Evolutionary conservation across 139 green algal species (phyloP), one percentile per base, ranked within the genome.

Genomic region (Chlorella sp.): DNA sequence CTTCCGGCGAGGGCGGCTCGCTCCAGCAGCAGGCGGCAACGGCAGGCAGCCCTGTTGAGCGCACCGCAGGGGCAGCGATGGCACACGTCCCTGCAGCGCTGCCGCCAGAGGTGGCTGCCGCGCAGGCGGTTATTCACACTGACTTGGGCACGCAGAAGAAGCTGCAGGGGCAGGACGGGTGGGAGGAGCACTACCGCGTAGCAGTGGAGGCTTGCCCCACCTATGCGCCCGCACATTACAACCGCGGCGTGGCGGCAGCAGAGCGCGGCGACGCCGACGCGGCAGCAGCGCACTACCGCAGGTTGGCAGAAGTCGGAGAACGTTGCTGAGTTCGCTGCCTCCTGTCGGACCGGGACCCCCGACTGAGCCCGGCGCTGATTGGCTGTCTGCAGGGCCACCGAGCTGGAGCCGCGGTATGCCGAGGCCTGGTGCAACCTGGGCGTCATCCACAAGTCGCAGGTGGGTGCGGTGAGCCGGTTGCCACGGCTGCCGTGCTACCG

Each of bases 351-450:
- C 35, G 53, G 25, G 23, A 33, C 21, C 21, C n/a, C n/a, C n/a
- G n/a, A n/a, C n/a, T n/a, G n/a, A n/a, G n/a, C n/a, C n/a, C n/a
- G n/a, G n/a, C n/a, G 2, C 21, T 31, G 25, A 31, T 9, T 66
- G 35, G 4, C 59, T 29, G 35, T 43, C 19, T 66, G 69, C 69
- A 75, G 69, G 69, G 87, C n/a, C n/a, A n/a, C n/a, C 15, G 60
- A 78, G 14, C 59, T 90, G 53, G 50, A 83, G 69, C 90, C 94
- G 4, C 45, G 68, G 2, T 93, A 96, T 65, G 85, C 89, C 1
- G 91, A 98, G 82, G 90, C 95, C 19, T 91, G 92, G 64, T 98
- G 95, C 93, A 99, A 99, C 84, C 82, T 96, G 79, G 95, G 94
- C 1, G 92, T 97, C 11, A 90, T 97, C 14, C 84, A 86, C 43